Percentiles rank a stretch among this genome's conserved stretches.
Conservation (phyloP, 352 stramenopile genomes). For the Globisporangium carolinianum region DNA sequence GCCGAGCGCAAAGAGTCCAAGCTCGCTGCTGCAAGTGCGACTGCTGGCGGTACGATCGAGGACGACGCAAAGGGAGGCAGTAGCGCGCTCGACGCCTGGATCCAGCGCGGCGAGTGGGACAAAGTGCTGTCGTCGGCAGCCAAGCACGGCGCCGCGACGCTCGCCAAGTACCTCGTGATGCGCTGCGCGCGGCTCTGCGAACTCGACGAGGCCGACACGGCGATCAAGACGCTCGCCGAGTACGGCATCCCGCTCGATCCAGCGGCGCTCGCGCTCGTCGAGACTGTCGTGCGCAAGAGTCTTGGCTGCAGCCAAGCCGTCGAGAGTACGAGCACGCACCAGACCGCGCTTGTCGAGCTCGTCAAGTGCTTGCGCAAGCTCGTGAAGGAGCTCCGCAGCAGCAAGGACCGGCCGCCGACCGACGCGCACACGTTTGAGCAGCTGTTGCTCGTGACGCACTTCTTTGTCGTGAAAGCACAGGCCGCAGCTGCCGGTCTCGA, state of each 20-base stretch:
- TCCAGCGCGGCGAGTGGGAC: constrained; percentile 92
- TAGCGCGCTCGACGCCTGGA: constrained; percentile 85
- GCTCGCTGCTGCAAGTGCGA: constrained; percentile 5
- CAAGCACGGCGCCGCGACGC: constrained; percentile 63
- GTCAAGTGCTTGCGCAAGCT: constrained; percentile 60
- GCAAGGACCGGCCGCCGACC: constrained; percentile 43
- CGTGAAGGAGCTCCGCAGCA: constrained; percentile 58
- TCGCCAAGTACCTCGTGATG: constrained; percentile 85
- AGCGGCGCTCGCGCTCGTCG: constrained; percentile 42
- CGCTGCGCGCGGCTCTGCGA: constrained; percentile 66
- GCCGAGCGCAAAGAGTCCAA: constrained; percentile 56
- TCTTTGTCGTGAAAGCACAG: constrained; percentile 69
- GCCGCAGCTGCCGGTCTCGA: constrained; percentile 46
- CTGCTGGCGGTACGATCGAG: neutral
- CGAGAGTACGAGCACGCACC: constrained; percentile 34
- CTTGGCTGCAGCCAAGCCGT: constrained; percentile 34
- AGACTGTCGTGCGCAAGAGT: constrained; percentile 50
- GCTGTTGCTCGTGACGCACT: constrained; percentile 71
- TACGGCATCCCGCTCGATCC: constrained; percentile 71
- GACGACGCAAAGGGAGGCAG: constrained; percentile 29
- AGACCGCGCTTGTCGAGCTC: constrained; percentile 49
- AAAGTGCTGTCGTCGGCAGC: constrained; percentile 84
- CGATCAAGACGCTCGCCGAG: constrained; percentile 68
- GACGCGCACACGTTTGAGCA: constrained; percentile 71
- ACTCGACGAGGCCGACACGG: constrained; percentile 62